These are phyloP conservation scores for Colletotrichum liriopes DNA, from an alignment of 2,329 filamentous ascomycete genomes.

Conservation along the genomic window DNA sequence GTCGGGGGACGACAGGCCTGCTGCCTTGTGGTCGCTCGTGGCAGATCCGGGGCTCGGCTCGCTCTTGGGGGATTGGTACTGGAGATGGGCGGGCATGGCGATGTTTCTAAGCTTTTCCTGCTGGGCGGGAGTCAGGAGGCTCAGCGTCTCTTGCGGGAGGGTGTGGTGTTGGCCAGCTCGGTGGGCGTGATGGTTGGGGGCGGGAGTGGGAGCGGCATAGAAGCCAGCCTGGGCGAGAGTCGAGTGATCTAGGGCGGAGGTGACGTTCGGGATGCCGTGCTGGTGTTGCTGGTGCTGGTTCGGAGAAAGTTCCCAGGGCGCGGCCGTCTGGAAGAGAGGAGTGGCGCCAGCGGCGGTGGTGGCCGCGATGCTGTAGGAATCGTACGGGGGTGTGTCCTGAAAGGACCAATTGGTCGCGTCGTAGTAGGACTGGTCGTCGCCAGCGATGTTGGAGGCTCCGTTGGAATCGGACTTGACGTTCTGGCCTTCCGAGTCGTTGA, in stretches of 20 bases:
- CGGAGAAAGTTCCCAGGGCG: constrained; percentile 53
- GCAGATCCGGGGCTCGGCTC: constrained; percentile 72
- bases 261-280: constrained; percentile 48
- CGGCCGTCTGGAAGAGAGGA: constrained; percentile 52
- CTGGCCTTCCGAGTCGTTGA: constrained; percentile 50
- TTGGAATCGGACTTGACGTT: constrained; percentile 41
- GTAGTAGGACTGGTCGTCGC: constrained; percentile 49
- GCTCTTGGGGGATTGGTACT: constrained; percentile 73
- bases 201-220: constrained; percentile 51
- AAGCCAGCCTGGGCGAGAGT: constrained; percentile 55
- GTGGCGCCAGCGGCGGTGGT: constrained; percentile 52
- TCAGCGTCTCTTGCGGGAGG: constrained; percentile 43
- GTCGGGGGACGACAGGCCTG: constrained; percentile 74
- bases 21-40: constrained; percentile 62
- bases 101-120: constrained; percentile 75
- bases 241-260: constrained; percentile 53
- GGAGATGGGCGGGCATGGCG: constrained; percentile 75
- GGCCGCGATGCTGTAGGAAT: constrained; percentile 58
- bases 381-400: constrained; percentile 64
- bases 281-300: constrained; percentile 51
- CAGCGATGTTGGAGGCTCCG: constrained; percentile 43
- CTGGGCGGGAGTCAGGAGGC: constrained; percentile 68
- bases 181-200: constrained; percentile 47
- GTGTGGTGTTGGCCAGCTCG: constrained; percentile 41
- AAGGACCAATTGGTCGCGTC: constrained; percentile 64